A percentile compares a stretch with the other conserved stretches of the same genome.
Evolutionary conservation across 352 stramenopile genomes (phyloP).

Genomic region (Phytophthora crassamura): DNA sequence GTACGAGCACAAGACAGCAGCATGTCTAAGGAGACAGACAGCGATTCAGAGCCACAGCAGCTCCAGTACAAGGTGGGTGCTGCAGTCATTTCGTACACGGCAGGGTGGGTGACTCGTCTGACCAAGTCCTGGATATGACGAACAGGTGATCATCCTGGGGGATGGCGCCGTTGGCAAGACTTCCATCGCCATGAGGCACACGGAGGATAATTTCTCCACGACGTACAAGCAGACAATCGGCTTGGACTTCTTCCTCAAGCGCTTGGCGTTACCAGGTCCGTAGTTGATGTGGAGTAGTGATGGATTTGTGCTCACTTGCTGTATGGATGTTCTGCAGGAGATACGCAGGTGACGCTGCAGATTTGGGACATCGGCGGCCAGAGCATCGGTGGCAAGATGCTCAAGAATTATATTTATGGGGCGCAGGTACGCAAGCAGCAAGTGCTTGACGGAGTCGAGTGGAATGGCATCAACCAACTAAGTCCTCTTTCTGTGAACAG

Average conservation of each 20-base stretch:
- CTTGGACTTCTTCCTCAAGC: conserved; percentile 96
- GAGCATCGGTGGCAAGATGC: conserved; percentile 86
- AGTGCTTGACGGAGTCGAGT: not conserved
- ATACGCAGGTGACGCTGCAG: conserved; percentile 92
- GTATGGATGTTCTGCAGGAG: conserved; percentile 47
- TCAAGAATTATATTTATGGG: conserved; percentile 96
- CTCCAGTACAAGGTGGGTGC: conserved; percentile 85
- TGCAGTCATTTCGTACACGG: not conserved
- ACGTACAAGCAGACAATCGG: conserved; percentile 96
- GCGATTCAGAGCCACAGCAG: conserved; percentile 80
- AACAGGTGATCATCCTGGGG: conserved; percentile 93
- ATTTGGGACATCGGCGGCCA: conserved; percentile 96
- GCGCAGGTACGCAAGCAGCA: conserved; percentile 64
- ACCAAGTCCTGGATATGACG: not conserved
- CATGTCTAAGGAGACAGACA: conserved; percentile 89
- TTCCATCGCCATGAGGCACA: conserved; percentile 94
- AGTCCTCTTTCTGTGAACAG: conserved; percentile 25
- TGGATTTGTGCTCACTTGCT: not conserved
- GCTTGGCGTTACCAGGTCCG: conserved; percentile 86
- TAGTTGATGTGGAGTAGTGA: not conserved
- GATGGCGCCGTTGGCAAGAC: conserved; percentile 96
- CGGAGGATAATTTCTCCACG: conserved; percentile 92
- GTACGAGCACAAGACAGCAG: not conserved
- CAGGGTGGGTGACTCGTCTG: not conserved
- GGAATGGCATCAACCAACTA: not conserved